These are phyloP conservation scores for Scheffersomyces illinoinensis DNA, from an alignment of 1,139 yeast genomes.

Conservation along the genomic window DNA sequence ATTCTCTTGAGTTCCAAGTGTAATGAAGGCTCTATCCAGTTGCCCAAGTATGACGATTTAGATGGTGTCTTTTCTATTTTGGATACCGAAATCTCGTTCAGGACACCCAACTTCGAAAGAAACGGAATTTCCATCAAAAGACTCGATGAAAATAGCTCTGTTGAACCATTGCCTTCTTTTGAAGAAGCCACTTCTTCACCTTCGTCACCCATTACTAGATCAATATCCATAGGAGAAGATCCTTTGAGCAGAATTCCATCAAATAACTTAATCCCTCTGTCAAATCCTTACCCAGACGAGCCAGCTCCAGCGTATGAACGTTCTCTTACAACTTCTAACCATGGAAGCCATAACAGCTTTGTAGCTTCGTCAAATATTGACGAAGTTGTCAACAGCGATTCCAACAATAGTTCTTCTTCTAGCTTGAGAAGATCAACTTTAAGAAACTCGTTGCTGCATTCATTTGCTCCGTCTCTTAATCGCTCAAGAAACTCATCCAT, in stretches of 20 bases:
- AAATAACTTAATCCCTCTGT: slow-evolving; percentile 6
- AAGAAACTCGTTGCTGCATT: slow-evolving; percentile 24
- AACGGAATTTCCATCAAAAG: slow-evolving; percentile 43
- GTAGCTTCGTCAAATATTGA: slow-evolving; percentile 11
- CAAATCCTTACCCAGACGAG: slow-evolving; percentile 19
- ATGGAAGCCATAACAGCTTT: neutral
- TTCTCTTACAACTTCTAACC: slow-evolving; percentile 4
- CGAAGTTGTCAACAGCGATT: slow-evolving; percentile 10
- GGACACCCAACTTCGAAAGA: slow-evolving; percentile 36
- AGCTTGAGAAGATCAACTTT: slow-evolving; percentile 17
- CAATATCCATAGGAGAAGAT: slow-evolving; percentile 38
- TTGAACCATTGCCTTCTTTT: slow-evolving; percentile 53
- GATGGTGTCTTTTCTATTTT: slow-evolving; percentile 5
- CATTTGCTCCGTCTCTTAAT: slow-evolving; percentile 20
- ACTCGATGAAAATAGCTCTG: slow-evolving; percentile 18
- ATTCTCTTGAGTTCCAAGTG: slow-evolving; percentile 72
- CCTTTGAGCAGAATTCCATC: slow-evolving; percentile 37
- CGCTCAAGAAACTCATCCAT: neutral
- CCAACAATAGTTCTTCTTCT: neutral
- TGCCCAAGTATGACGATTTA: slow-evolving; percentile 62
- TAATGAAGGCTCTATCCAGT: slow-evolving; percentile 61
- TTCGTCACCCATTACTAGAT: slow-evolving; percentile 34
- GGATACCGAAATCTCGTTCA: slow-evolving; percentile 20
- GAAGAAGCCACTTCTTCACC: slow-evolving; percentile 52
- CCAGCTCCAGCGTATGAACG: slow-evolving; percentile 41